Evolutionary conservation across 768 basidiomycete species (phyloP), one percentile per base, ranked within the genome.

Genomic region (Dioszegia aurantiaca): DNA sequence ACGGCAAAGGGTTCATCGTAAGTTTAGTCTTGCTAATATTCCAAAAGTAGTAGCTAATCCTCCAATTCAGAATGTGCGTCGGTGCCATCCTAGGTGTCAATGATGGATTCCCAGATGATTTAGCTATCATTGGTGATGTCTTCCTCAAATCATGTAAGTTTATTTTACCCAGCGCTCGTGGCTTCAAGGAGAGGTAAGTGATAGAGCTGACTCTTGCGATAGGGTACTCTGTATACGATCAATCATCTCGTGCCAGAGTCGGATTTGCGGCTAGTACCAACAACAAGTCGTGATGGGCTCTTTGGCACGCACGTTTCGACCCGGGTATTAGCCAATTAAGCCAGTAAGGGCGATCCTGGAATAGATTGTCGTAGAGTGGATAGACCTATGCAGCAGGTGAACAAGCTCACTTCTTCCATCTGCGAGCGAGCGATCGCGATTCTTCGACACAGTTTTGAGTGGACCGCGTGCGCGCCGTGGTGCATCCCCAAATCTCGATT

Each of bases 221-320:
- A 86, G 84, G 84, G 82, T 84, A 86, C 67, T 78, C 82, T 4
- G 78, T 81, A 24, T 87, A 81, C 65, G 86, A 86, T 71, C 84
- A 85, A 59, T 78, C 81, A 4, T 78, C 82, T 30, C 80, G 77
- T 0, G 81, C 72, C 4, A 78, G 84, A 41, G 80, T 87, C 3
- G 86, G 86, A 2, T 83, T 87, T 57, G 79, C 82, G 30, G 78
- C 80, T 16, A 84, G 84, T 60, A 75, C 56, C 37, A 76, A 68
- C 47, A 74, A 66, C 52, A 54, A 42, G 40, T 42, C 40, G 40
- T n/a, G n/a, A n/a, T n/a, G n/a, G n/a, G n/a, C n/a, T n/a, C n/a
- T n/a, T n/a, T n/a, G n/a, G n/a, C n/a, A n/a, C n/a, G n/a, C n/a
- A n/a, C n/a, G n/a, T n/a, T n/a, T n/a, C n/a, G n/a, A n/a, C n/a